These are phyloP conservation scores for Tremella mesenterica DNA, from an alignment of 768 basidiomycete species.

Conservation along the genomic window DNA sequence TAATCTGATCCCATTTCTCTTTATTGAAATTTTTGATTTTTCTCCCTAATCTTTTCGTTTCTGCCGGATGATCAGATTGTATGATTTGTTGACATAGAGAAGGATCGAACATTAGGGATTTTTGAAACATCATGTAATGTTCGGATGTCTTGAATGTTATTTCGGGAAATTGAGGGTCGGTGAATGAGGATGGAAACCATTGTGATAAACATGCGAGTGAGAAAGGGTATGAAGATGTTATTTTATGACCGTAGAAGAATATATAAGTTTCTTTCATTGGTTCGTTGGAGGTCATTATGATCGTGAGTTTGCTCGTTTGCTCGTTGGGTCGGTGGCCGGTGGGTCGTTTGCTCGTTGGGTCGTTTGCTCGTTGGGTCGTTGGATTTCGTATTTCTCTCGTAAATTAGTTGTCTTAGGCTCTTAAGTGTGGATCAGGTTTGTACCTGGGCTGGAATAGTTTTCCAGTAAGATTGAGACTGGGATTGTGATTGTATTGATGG, in stretches of 20 bases:
- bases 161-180: conserved; percentile 10
- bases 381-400: too few relatives aligned
- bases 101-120: conserved; percentile 54
- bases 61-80: conserved; percentile 45
- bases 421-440: too few relatives aligned
- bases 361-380: too few relatives aligned
- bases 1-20: conserved; percentile 48
- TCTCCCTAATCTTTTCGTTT: conserved; percentile 54
- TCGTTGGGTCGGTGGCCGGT: too few relatives aligned
- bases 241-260: conserved; percentile 19
- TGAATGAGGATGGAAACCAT: conserved; percentile 21
- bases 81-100: conserved; percentile 49
- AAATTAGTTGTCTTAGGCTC: too few relatives aligned
- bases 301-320: too few relatives aligned
- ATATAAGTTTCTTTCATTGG: too few relatives aligned
- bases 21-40: conserved; percentile 52
- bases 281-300: too few relatives aligned
- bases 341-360: too few relatives aligned
- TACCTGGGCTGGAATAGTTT: too few relatives aligned
- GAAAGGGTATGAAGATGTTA: conserved; percentile 11
- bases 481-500: too few relatives aligned
- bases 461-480: too few relatives aligned
- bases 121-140: conserved; percentile 61
- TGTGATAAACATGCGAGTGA: conserved; percentile 22
- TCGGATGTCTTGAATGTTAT: conserved; percentile 51